Evolutionary conservation across 331 rosid species (phyloP), one percentile per base, ranked within the genome.

Genomic region (Telfairia occidentalis): DNA sequence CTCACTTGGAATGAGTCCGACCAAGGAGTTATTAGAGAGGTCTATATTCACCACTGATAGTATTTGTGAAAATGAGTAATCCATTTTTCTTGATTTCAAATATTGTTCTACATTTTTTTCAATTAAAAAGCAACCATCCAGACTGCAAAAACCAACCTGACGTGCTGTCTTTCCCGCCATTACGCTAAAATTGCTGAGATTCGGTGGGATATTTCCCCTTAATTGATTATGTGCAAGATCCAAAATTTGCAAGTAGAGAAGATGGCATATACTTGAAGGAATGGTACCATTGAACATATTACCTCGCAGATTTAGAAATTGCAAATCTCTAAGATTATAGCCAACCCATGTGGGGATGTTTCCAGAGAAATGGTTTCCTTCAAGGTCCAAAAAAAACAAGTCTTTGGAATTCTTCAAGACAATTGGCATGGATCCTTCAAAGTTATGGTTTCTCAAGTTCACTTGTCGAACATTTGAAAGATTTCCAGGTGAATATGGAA

Each of bases 291-390:
- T 35, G 57, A 89, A 77, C 77, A 4, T 76, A 64, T 86, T 86
- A 18, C 72, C 21, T 11, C 74, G 38, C 3, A 86, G 49, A 9
- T 53, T 77, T 0, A 87, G 82, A 72, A 84, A 16, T n/a, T n/a
- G 28, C 21, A 84, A 2, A 1, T 0, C 30, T 1, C 6, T 0
- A 49, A 71, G 46, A 10, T 19, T 72, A 4, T 80, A 4, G 2
- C 81, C 86, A 2, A 83, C 7, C 83, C 85, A 81, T 19, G 77
- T 7, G 9, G 90, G 88, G 28, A 87, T 50, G 16, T 3, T 32
- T 2, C 92, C 92, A 10, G 35, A 29, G 7, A 89, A 40, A 6
- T 71, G 38, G 66, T 89, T 87, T 30, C 75, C 81, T 5, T 84
- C 78, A 6, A 89, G 72, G 58, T 87, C 86, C 55, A 87, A 8